Evolutionary conservation across 2,329 filamentous ascomycete species (phyloP), one percentile per base, ranked within the genome.

Genomic region (Atkinsonella texensis): DNA sequence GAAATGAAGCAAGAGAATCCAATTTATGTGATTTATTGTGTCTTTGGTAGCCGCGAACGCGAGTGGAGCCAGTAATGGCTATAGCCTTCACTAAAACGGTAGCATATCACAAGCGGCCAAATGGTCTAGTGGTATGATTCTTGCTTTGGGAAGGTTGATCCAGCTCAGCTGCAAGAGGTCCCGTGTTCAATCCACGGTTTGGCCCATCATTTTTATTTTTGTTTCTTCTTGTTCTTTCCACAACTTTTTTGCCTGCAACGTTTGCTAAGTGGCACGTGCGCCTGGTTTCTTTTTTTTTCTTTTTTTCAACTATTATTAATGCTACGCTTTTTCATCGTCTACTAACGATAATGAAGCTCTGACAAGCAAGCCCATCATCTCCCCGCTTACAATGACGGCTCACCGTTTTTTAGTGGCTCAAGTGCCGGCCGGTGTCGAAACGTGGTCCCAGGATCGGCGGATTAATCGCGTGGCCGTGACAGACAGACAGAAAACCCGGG

Each of bases 81-180:
- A 49, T 42, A 43, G n/a, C 4, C 0, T 0, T 15, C 38, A 15
- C 3, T 44, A 17, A 2, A 23, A 1, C 0, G 1, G 4, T 1
- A n/a, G 1, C 0, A 0, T 17, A 1, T 8, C 6, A 43, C 17
- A 32, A 46, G 18, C 43, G 61, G 59, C 55, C 57, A 54, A 56
- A 59, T 64, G 62, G 62, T 64, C 62, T 64, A 64, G 62, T 58
- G 60, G 62, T 64, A 64, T 63, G 62, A 64, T 64, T 63, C 62
- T 62, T 59, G 60, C 61, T 64, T 64, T 64, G 62, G 62, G 62
- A 53, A 43, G 11, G 32, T 18, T 5, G 2, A 8, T 3, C 10
- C 43, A 46, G 13, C 54, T 53, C 50, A 53, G 7, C 46, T 64
- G 62, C 59, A 60, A 63, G 63, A 64, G 63, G 63, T 62, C 63